Evolutionary conservation across 805 yeast species (phyloP), one percentile per base, ranked within the genome.

Genomic region (Ogataea thermomethanolica): DNA sequence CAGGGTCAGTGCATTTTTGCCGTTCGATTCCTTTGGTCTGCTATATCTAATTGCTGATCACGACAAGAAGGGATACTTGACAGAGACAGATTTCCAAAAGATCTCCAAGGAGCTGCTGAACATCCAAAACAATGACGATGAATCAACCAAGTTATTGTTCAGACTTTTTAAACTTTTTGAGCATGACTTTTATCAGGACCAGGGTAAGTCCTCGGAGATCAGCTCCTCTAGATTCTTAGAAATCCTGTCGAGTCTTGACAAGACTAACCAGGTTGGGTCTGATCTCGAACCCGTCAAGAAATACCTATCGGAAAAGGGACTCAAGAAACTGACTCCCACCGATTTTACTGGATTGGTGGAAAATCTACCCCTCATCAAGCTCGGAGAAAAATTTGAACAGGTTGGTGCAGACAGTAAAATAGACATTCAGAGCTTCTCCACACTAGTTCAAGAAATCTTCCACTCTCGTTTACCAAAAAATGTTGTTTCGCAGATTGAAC

Each of bases 41-140:
- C 78, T 91, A 35, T 91, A 84, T 58, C 69, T 84, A 41, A 79
- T 88, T 21, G 87, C 95, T 11, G 98, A 91, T 64, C 76, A 76
- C 43, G 70, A 73, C 28, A 69, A 72, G 41, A 76, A 78, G 49
- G 97, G 96, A 7, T 79, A 71, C 44, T 32, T 62, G 17, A 53
- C 57, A 21, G 53, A 50, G 26, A 60, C 68, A 20, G 96, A 91
- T 58, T 91, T 95, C 84, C 65, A 76, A 36, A 72, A 73, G 30
- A 85, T 91, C 58, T 79, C 84, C 53, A 70, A 73, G 45, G 71
- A 70, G 25, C 62, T 76, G 7, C 24, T 61, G 5, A 50, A 74
- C 31, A 62, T 78, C 38, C 71, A 70, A 46, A 70, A 74, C 41
- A 61, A 68, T 41, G 65, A 71, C 39, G 73, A 70, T 35, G 76